phyloP scores from a whole-genome alignment of 495 filamentous ascomycete genomes.

The Tirmania nivea region DNA sequence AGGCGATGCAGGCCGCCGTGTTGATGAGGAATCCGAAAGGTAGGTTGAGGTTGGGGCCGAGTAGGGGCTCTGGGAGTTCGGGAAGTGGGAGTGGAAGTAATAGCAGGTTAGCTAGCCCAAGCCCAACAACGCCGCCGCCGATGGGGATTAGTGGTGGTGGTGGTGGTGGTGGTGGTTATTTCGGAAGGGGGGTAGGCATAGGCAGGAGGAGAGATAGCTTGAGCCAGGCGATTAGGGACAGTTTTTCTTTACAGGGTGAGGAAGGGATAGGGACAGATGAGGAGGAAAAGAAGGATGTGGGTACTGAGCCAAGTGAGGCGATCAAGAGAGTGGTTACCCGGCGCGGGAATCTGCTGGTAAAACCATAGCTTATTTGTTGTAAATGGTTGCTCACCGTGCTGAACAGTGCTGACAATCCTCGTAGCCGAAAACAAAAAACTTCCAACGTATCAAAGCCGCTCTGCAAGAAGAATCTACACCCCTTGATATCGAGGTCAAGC shows the following conservation, averaged over 20 bases:
- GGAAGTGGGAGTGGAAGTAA: constrained; percentile 5
- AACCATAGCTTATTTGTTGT: constrained; percentile 11
- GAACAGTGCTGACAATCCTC: background rate
- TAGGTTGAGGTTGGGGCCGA: constrained; percentile 7
- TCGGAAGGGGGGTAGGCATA: constrained; percentile 6
- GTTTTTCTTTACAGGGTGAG: constrained; percentile 3
- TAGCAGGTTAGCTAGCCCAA: constrained; percentile 6
- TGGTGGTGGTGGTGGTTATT: constrained; percentile 11
- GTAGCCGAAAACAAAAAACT: constrained; percentile 82
- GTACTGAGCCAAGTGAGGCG: constrained; percentile 25
- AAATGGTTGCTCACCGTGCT: background rate
- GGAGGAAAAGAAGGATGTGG: constrained; percentile 52
- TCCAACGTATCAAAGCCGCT: constrained; percentile 76
- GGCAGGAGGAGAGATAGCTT: constrained; percentile 12
- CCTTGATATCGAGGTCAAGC: constrained; percentile 65
- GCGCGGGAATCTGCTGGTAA: constrained; percentile 67
- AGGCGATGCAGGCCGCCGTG: background rate
- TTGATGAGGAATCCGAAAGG: background rate
- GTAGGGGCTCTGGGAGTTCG: constrained; percentile 9
- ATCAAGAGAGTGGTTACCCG: constrained; percentile 53
- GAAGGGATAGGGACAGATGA: background rate
- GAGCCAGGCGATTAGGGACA: constrained; percentile 10
- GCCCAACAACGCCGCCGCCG: constrained; percentile 9
- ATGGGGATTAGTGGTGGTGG: background rate
- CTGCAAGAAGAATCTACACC: constrained; percentile 73